A percentile compares a stretch with the other conserved stretches of the same genome.
Conservation (phyloP, 2,329 filamentous ascomycete genomes). For the Saccharata proteae region DNA sequence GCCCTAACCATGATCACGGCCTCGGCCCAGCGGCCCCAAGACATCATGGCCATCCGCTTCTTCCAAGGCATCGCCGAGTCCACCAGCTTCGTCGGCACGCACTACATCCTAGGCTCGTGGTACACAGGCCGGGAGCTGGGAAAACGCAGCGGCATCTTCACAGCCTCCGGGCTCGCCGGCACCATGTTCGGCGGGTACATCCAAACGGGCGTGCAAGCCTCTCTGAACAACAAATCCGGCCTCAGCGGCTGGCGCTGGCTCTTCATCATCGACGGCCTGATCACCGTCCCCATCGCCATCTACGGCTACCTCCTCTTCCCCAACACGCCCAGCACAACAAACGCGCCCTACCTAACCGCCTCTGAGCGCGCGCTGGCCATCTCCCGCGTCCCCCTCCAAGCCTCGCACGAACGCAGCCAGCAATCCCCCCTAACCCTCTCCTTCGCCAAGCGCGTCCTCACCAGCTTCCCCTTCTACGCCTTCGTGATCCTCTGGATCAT, state of each 20-base stretch:
- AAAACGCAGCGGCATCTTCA: constrained; percentile 50
- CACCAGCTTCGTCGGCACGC: constrained; percentile 44
- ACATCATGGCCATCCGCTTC: constrained; percentile 49
- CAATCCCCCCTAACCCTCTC: constrained; percentile 35
- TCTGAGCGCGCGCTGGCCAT: constrained; percentile 32
- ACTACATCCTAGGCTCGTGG: constrained; percentile 51
- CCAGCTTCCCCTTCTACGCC: constrained; percentile 53
- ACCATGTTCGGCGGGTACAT: constrained; percentile 53
- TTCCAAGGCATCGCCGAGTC: constrained; percentile 44
- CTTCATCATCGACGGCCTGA: too few relatives aligned
- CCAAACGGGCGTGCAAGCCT: constrained; percentile 39
- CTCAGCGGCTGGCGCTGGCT: constrained; percentile 43
- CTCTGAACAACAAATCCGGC: constrained; percentile 35
- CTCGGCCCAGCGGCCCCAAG: constrained; percentile 35
- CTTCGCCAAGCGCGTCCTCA: constrained; percentile 45
- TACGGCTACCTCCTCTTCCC: constrained; percentile 41
- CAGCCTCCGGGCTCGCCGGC: constrained; percentile 45
- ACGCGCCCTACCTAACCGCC: constrained; percentile 29
- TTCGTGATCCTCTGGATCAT: constrained; percentile 58
- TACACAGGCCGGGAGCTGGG: constrained; percentile 50
- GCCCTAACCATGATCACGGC: constrained; percentile 51
- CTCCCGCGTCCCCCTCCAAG: constrained; percentile 33
- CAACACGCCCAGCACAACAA: constrained; percentile 31
- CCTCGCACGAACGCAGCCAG: constrained; percentile 26
- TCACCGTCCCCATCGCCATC: constrained; percentile 44